phyloP scores from a whole-genome alignment of 805 yeast species.

The Starmerella vaccinii region DNA sequence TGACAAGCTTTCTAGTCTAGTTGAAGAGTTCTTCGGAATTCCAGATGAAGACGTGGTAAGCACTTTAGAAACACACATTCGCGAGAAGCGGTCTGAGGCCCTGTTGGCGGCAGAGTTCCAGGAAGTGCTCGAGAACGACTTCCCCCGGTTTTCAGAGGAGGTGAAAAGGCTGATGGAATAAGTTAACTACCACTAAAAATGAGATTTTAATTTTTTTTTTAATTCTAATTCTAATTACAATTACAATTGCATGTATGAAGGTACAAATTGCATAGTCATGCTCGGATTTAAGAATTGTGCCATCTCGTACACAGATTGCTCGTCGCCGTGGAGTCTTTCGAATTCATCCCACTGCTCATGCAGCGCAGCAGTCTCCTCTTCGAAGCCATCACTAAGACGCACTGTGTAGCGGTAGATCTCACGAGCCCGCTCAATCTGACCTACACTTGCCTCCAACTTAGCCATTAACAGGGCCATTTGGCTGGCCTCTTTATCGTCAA shows the following conservation, averaged over 20 bases:
- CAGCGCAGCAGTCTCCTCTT: background rate
- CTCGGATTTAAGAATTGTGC: background rate
- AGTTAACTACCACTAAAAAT: background rate
- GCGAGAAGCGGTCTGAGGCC: background rate
- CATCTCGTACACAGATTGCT: background rate
- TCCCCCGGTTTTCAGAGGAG: background rate
- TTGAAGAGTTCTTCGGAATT: conserved; percentile 1
- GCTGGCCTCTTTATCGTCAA: conserved; percentile 38
- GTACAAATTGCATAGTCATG: background rate
- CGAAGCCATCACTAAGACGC: background rate
- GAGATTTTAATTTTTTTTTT: no score
- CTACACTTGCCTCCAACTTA: conserved; percentile 42
- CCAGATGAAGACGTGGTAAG: background rate
- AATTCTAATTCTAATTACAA: no score
- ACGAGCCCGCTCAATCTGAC: conserved; percentile 53
- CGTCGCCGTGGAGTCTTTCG: background rate
- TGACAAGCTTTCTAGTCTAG: background rate
- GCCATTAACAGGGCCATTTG: conserved; percentile 43
- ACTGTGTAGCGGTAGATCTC: conserved; percentile 46
- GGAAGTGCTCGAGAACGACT: conserved; percentile 3
- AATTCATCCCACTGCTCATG: background rate
- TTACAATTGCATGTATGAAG: no score
- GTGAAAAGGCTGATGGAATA: background rate
- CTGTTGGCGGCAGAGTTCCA: background rate
- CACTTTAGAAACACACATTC: background rate